Base-by-base conservation (phyloP, 75 land plant genomes). In the Cupressus sempervirens region DNA sequence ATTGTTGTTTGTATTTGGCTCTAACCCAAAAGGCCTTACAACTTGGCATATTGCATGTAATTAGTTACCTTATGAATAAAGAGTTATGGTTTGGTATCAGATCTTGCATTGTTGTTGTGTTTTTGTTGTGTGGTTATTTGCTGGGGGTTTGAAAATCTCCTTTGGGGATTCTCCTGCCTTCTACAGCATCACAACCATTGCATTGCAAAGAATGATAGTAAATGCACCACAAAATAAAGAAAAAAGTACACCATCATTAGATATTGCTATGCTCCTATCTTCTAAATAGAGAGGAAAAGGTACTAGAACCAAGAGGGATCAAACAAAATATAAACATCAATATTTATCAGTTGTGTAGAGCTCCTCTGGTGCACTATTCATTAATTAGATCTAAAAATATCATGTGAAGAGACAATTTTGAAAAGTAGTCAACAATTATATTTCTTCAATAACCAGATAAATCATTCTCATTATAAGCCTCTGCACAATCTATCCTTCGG, bases 291-390 rank as follows among this genome's bases (percentile, higher is more conserved):
- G n/a, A 79, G 4, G 32, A 16, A 79, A 79, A 40, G 23, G 81
- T 41, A 79, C 81, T 32, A 76, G 30, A 79, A 79, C 29, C 40
- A 16, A 18, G 23, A n/a, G 46, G 81, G 50, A 23, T 79, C 48
- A 79, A 43, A 79, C 30, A 43, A 79, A 79, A 45, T 45, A 79
- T n/a, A 79, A 40, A 77, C 26, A 79, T 29, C 81, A 43, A 79
- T 26, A 20, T 79, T 43, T 79, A 43, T 13, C 29, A 26, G n/a
- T 48, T 18, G 23, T 77, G 41, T 36, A 35, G 23, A 20, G 41
- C 7, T 15, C 80, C 38, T 26, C 80, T 43, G 43, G 12, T 16
- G 40, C 5, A 77, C 9, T 62, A 4, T 9, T 77, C 11, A 43
- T 20, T 29, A 41, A 20, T 77, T 41, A 10, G 8, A 26, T 77